Evolutionary conservation across 169 alveolate genomes (phyloP).

Genomic region (Perkinsus marinus): DNA sequence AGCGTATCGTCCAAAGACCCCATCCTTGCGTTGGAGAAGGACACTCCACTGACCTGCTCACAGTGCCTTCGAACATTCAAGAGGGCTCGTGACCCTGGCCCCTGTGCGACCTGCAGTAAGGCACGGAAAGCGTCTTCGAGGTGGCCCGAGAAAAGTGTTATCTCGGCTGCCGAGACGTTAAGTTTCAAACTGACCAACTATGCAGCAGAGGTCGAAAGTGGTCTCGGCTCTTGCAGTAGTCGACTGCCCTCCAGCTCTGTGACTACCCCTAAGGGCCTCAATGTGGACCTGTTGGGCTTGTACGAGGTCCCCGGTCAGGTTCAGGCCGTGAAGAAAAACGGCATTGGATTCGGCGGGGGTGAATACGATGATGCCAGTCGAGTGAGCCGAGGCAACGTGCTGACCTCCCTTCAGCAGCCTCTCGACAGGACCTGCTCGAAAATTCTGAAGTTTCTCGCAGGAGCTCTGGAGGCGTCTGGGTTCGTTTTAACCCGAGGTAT

Average conservation of each 20-base stretch:
- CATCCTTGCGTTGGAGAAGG: neutral
- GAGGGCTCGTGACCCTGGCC: neutral
- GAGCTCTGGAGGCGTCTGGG: neutral
- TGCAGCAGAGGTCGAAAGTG: neutral
- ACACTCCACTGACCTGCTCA: neutral
- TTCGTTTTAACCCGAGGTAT: neutral
- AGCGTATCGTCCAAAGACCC: neutral
- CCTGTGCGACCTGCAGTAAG: neutral
- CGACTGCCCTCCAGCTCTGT: neutral
- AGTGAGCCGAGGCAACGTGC: neutral
- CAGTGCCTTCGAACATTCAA: neutral
- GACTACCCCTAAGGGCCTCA: neutral
- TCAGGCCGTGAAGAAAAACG: neutral
- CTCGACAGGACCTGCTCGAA: neutral
- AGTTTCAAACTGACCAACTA: neutral
- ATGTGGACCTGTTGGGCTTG: neutral
- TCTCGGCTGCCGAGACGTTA: neutral
- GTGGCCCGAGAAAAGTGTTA: neutral
- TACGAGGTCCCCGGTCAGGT: neutral
- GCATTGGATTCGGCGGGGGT: neutral
- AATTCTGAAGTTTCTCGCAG: neutral
- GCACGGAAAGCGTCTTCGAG: neutral
- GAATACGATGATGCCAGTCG: neutral
- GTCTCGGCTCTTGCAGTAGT: neutral
- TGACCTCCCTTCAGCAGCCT: neutral